Conservation (phyloP, 345 rosid genomes). For the Eucalyptus curtisii region DNA sequence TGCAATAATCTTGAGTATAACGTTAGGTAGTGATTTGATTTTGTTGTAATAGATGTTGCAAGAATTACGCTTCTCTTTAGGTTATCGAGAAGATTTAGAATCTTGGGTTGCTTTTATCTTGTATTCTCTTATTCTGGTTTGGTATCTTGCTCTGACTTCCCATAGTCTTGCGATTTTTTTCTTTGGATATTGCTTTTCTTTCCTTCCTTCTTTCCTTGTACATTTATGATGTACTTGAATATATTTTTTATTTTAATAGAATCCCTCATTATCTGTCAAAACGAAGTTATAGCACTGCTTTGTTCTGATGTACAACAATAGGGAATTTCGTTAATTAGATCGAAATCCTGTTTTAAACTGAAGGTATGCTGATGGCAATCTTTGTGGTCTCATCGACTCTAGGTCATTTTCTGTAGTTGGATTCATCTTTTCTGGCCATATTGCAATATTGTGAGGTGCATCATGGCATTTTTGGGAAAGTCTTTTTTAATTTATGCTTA, state of each 20-base stretch:
- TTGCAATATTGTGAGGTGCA: not conserved
- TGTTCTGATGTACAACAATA: conserved; percentile 9
- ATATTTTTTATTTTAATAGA: not conserved
- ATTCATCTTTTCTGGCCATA: not conserved
- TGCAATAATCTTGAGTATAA: not conserved
- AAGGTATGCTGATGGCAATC: not conserved
- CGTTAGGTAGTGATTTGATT: not conserved
- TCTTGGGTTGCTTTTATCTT: not conserved
- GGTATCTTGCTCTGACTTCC: not conserved
- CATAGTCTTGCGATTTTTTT: not conserved
- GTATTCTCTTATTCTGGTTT: not conserved
- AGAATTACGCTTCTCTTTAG: not conserved
- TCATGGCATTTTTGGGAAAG: not conserved
- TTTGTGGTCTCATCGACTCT: not conserved
- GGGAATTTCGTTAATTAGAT: not conserved
- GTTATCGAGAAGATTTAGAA: not conserved
- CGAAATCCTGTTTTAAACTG: not conserved
- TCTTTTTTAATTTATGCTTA: not conserved
- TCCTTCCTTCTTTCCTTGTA: not conserved
- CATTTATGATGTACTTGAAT: not conserved
- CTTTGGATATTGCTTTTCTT: not conserved
- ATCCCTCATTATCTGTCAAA: not conserved
- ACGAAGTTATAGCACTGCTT: not conserved
- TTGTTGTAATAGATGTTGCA: not conserved
- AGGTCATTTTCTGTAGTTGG: not conserved